A percentile compares a stretch with the other conserved stretches of the same genome.
phyloP scores from a whole-genome alignment of 441 rosid genomes.

The Iberis amara region DNA sequence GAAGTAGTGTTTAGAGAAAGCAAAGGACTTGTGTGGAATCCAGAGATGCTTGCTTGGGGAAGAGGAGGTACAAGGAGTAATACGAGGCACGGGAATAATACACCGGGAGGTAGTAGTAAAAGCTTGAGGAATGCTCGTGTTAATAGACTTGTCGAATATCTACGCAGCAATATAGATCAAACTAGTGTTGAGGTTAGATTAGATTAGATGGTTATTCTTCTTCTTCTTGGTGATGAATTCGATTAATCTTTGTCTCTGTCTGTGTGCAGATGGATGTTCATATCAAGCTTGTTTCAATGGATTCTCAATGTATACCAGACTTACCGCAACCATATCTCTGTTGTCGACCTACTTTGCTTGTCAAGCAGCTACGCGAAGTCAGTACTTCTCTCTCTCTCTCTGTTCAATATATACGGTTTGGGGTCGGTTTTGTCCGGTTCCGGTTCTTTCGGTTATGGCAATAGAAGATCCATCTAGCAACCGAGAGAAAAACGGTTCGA shows the following conservation, averaged over 20 bases:
- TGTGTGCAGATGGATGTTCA: background rate
- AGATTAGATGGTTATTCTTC: background rate
- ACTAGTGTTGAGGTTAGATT: conserved; percentile 26
- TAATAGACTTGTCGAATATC: conserved; percentile 48
- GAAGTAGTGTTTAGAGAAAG: conserved; percentile 38
- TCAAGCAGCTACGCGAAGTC: conserved; percentile 56
- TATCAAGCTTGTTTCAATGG: conserved; percentile 29
- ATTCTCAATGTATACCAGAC: conserved; percentile 34
- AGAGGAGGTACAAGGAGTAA: conserved; percentile 63
- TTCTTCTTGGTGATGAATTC: conserved; percentile 7
- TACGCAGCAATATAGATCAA: conserved; percentile 46
- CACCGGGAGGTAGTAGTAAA: conserved; percentile 32
- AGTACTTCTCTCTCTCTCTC: conserved; percentile 24
- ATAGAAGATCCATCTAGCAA: no score
- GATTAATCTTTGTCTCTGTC: background rate
- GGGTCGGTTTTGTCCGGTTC: no score
- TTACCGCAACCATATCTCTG: conserved; percentile 53
- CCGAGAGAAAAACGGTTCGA: no score
- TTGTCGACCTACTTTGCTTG: conserved; percentile 43
- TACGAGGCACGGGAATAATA: conserved; percentile 48
- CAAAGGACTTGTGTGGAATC: conserved; percentile 51
- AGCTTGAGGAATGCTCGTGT: conserved; percentile 41
- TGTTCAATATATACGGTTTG: no score
- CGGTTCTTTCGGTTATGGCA: no score
- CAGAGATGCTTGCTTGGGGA: conserved; percentile 68